A percentile compares a stretch with the other conserved stretches of the same genome.
Conservation (phyloP, 768 basidiomycete genomes). For the Leccinum arenicola region DNA sequence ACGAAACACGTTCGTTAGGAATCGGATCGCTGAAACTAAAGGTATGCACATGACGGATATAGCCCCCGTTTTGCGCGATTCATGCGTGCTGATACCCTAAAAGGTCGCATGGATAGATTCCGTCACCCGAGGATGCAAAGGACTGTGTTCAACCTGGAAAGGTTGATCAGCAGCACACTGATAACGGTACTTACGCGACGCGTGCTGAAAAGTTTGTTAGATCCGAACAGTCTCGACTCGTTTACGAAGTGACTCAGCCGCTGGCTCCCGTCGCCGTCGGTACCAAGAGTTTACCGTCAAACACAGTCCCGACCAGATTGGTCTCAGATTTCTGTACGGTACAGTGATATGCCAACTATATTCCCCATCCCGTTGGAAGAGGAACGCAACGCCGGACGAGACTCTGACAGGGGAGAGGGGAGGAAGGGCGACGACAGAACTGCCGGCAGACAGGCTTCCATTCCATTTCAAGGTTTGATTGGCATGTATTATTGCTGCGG, state of each 20-base stretch:
- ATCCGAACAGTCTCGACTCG: neutral
- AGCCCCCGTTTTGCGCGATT: neutral
- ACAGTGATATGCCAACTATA: neutral
- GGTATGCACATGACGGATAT: constrained; percentile 4
- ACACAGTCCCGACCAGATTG: neutral
- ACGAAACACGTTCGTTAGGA: constrained; percentile 9
- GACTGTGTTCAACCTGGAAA: neutral
- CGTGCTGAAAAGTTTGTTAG: neutral
- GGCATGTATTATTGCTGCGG: constrained; percentile 17
- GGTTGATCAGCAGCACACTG: constrained; percentile 8
- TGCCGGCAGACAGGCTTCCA: constrained; percentile 20
- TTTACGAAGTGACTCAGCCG: neutral
- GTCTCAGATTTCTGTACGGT: neutral
- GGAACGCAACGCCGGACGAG: neutral
- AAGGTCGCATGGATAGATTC: constrained; percentile 5
- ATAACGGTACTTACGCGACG: constrained; percentile 9
- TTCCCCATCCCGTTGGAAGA: neutral
- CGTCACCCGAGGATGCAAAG: constrained; percentile 3
- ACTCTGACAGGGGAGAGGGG: neutral
- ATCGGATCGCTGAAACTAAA: constrained; percentile 1
- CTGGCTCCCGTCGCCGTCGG: neutral
- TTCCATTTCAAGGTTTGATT: constrained; percentile 26
- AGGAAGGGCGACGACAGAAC: neutral
- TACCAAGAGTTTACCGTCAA: neutral
- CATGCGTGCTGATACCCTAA: neutral